A percentile compares a stretch with the other conserved stretches of the same genome.
Conservation (phyloP, 2,329 filamentous ascomycete species). For the Trichoderma atroviride region DNA sequence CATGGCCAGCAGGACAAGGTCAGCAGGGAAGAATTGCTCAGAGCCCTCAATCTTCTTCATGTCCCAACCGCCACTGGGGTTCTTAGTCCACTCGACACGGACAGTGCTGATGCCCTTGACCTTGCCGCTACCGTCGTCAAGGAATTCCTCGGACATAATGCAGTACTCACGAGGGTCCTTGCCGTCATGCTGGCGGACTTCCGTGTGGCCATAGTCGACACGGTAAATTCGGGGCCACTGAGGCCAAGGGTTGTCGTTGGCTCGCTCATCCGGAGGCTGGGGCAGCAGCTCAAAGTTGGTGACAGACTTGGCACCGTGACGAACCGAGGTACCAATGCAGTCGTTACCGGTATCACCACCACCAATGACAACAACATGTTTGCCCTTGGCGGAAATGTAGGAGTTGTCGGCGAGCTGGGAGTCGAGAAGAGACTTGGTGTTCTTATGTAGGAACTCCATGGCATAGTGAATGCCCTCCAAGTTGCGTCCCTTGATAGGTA, state of each 20-base stretch:
- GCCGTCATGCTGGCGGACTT: conserved; percentile 94
- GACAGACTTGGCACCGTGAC: conserved; percentile 92
- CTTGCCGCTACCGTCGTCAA: conserved; percentile 81
- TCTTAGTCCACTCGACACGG: conserved; percentile 95
- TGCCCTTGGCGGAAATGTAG: conserved; percentile 94
- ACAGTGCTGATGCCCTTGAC: conserved; percentile 96
- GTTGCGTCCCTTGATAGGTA: conserved; percentile 86
- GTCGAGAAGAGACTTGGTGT: conserved; percentile 96
- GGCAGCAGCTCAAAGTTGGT: conserved; percentile 96
- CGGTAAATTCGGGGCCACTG: conserved; percentile 98
- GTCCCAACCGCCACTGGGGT: conserved; percentile 87
- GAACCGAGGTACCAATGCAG: conserved; percentile 94
- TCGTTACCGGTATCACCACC: conserved; percentile 98
- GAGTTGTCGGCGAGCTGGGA: conserved; percentile 79
- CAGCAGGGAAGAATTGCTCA: conserved; percentile 94
- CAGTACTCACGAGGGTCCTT: conserved; percentile 96
- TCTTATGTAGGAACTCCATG: conserved; percentile 96
- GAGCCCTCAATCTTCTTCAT: conserved; percentile 97
- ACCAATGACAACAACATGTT: conserved; percentile 94
- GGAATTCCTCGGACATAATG: conserved; percentile 97
- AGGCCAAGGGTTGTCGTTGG: conserved; percentile 94
- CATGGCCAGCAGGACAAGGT: conserved; percentile 93
- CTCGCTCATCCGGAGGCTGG: conserved; percentile 87
- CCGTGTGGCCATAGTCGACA: conserved; percentile 95
- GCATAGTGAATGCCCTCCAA: conserved; percentile 91